Base-by-base conservation (phyloP, 331 rosid species). In the Erythrophleum ivorense region DNA sequence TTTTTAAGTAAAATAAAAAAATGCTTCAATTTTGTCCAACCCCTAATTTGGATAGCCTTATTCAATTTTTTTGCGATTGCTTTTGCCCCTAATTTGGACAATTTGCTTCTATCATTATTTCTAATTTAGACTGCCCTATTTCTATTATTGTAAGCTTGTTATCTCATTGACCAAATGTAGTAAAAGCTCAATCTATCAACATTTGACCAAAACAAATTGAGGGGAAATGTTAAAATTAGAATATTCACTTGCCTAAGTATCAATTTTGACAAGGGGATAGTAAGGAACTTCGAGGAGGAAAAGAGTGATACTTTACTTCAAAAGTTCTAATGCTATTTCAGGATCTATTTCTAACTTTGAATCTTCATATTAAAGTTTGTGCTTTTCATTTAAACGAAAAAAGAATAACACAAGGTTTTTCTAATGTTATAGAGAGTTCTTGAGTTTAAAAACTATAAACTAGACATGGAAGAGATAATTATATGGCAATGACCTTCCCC, bases 281-380 rank as follows among this genome's bases (percentile, higher is more conserved):
- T 86, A 91, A 87, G 98, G 98, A 71, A 94, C 97, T 46, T 87
- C 89, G 55, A 94, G 94, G 81, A 94, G 88, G 77, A 94, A 92
- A 72, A 92, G 85, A 7, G 96, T 89, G 67, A 55, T 89, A 10
- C 98, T 93, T 0, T 85, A 87, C 86, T 91, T 89, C 12, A 91
- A 96, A 3, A 91, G 89, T 76, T 85, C 92, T 41, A 91, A 68
- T 0, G 94, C 97, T 38, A 82, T 81, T 70, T 80, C 54, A 48
- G 92, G 41, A 84, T 94, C 97, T 93, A 5, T 7, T 46, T 54
- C 4, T 49, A 29, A 65, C 0, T 16, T 7, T 15, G 63, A 9
- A 64, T 68, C 48, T 36, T 71, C 2, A 43, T 14, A 5, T 63
- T 63, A 21, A 1, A 2, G 70, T 33, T 33, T 3, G 45, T 14